Conservation (phyloP, 768 basidiomycete genomes). For the Piloderma croceum region DNA sequence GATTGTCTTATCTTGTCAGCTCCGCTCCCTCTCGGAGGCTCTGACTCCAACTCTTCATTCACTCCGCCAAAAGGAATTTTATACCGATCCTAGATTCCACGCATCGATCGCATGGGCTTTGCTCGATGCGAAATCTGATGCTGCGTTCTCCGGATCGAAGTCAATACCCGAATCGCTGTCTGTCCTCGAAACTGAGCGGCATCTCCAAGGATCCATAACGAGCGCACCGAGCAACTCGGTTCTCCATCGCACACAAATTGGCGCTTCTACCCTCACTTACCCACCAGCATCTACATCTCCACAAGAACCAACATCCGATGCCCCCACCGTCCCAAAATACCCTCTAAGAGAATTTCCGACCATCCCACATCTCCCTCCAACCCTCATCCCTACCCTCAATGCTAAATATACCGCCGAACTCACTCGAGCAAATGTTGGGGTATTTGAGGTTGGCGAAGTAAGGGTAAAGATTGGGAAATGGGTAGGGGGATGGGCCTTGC, state of each 20-base stretch:
- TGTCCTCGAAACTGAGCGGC: slow-evolving; percentile 3
- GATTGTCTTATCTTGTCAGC: too few relatives aligned
- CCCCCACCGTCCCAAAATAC: slow-evolving; percentile 7
- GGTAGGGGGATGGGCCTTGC: slow-evolving; percentile 46
- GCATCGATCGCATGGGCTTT: slow-evolving; percentile 87
- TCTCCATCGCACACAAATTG: slow-evolving; percentile 1
- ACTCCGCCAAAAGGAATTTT: slow-evolving; percentile 75
- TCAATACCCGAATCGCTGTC: slow-evolving; percentile 1
- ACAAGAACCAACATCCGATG: slow-evolving; percentile 11
- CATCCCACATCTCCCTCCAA: slow-evolving; percentile 46
- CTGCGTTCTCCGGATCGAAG: slow-evolving; percentile 4
- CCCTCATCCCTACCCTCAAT: slow-evolving; percentile 47
- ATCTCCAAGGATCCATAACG: too few relatives aligned
- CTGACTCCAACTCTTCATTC: slow-evolving; percentile 53
- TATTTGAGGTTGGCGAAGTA: slow-evolving; percentile 50
- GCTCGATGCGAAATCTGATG: too few relatives aligned
- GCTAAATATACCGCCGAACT: slow-evolving; percentile 37
- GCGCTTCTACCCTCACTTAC: slow-evolving; percentile 1
- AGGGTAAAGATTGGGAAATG: slow-evolving; percentile 70
- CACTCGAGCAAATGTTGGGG: slow-evolving; percentile 39
- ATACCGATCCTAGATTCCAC: slow-evolving; percentile 78
- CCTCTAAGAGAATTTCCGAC: slow-evolving; percentile 34
- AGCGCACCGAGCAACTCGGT: too few relatives aligned
- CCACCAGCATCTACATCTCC: slow-evolving; percentile 1
- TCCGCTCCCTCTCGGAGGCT: slow-evolving; percentile 47